Evolutionary conservation across 768 basidiomycete species (phyloP).

Genomic region (Hygrocybe coccinea): DNA sequence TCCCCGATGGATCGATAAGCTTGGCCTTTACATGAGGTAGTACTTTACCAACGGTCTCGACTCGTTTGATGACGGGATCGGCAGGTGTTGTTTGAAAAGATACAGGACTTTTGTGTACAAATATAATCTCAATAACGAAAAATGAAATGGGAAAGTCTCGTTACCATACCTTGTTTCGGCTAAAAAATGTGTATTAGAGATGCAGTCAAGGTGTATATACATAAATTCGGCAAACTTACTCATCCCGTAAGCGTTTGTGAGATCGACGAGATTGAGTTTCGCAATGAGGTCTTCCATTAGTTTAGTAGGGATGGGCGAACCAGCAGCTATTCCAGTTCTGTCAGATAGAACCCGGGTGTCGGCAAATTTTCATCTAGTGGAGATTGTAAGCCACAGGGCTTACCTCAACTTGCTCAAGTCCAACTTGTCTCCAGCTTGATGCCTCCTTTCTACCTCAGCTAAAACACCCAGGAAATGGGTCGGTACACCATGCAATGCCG

Average conservation of each 20-base stretch:
- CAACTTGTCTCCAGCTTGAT: conserved; percentile 38
- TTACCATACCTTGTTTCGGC: conserved; percentile 63
- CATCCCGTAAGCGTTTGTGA: conserved; percentile 84
- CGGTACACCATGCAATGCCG: conserved; percentile 78
- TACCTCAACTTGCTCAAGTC: conserved; percentile 56
- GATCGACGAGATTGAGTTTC: conserved; percentile 60
- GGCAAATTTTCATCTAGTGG: neutral
- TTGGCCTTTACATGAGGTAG: conserved; percentile 78
- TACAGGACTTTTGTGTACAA: conserved; percentile 54
- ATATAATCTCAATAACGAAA: neutral
- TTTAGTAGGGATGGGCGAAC: conserved; percentile 72
- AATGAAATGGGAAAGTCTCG: neutral
- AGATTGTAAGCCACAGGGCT: conserved; percentile 13
- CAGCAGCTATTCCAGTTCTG: conserved; percentile 81
- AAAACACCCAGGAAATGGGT: conserved; percentile 80
- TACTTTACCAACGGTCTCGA: conserved; percentile 76
- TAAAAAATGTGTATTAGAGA: conserved; percentile 22
- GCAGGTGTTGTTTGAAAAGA: conserved; percentile 73
- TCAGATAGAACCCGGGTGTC: neutral
- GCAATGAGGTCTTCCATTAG: conserved; percentile 69
- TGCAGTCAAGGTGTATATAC: neutral
- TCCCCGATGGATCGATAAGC: conserved; percentile 53
- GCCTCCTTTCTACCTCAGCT: conserved; percentile 56
- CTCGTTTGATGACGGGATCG: conserved; percentile 68
- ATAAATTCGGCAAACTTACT: conserved; percentile 44